These are phyloP conservation scores for Zoysia pacifica DNA, from an alignment of 176 grass and related monocot species.

Conservation along the genomic window DNA sequence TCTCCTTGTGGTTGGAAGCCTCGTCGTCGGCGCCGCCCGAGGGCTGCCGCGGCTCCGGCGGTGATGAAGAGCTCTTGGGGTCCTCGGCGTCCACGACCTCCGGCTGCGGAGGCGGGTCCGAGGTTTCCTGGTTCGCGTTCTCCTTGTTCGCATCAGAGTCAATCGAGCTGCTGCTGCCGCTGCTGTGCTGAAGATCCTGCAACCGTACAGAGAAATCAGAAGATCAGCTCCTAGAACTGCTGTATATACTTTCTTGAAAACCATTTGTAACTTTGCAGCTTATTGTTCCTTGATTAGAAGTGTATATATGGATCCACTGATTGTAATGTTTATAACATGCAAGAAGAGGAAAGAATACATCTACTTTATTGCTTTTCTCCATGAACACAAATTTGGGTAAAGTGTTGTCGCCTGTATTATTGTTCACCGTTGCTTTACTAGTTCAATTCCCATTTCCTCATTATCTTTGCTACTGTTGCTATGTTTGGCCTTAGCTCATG, in stretches of 20 bases:
- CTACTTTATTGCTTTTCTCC: neutral
- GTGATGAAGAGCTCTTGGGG: conserved; percentile 16
- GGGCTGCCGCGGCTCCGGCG: neutral
- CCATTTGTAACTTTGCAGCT: neutral
- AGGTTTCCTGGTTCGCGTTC: neutral
- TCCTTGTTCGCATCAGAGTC: conserved; percentile 14
- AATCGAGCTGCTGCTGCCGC: neutral
- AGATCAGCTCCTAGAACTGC: neutral
- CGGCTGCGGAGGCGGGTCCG: conserved; percentile 24
- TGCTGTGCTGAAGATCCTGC: conserved; percentile 37
- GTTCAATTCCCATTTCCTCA: neutral
- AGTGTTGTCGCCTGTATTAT: neutral
- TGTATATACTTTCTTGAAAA: neutral
- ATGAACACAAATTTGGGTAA: neutral
- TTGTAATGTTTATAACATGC: neutral
- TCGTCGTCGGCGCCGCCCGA: neutral
- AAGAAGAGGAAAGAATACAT: neutral
- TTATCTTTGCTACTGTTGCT: too few relatives aligned
- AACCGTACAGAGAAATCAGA: neutral
- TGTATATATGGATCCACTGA: neutral
- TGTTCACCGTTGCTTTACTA: neutral
- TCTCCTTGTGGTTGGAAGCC: conserved; percentile 25
- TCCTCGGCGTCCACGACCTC: conserved; percentile 50
- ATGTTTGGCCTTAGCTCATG: too few relatives aligned
- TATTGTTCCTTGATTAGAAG: neutral